Base-by-base conservation (phyloP, 345 rosid species). In the Brassica napus region DNA sequence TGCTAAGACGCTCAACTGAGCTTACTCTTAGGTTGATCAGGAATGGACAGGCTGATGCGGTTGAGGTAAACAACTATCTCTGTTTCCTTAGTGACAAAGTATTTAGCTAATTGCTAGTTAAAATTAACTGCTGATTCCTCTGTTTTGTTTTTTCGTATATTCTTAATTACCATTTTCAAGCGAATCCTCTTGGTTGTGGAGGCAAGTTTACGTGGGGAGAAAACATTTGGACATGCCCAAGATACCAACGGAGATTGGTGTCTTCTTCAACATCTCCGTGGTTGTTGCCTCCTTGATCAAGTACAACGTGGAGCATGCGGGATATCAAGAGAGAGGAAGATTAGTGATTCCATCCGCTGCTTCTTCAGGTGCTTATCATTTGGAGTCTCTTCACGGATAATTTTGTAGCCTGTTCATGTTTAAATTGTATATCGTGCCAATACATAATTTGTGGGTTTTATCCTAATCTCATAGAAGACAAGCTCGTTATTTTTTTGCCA, bases 211-310 rank as follows among this genome's bases (percentile, higher is more conserved):
- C 86, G 74, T 76, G 85, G 86, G 82, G 94, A 95, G 77, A 90
- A 87, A 78, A 85, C 72, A 75, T 93, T 85, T 82, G 86, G 84
- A 84, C 86, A 89, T 72, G 81, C 91, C 68, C 98, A 91, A 87
- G 92, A 87, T 76, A 59, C 68, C 71, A 84, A 83, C 44, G 92
- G 93, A 76, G 88, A 90, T 75, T 95, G 98, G 99, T 90, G 90
- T 69, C 73, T 90, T 31, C 92, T 90, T 81, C 97, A 95, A 77
- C 98, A 95, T 88, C 94, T 93, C 74, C 82, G 89, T 71, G 99
- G 98, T 77, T 91, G 92, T 77, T 91, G 97, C 89, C 82, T 90
- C 82, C 94, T 95, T 75, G 90, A 88, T 75, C 96, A 95, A 85
- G 90, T 92, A 35, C 90, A 84, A 52, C 85, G 83, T 79, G 87